These are phyloP conservation scores for Umbelopsis isabellina DNA, from an alignment of 192 early-diverging fungal species.

Conservation along the genomic window DNA sequence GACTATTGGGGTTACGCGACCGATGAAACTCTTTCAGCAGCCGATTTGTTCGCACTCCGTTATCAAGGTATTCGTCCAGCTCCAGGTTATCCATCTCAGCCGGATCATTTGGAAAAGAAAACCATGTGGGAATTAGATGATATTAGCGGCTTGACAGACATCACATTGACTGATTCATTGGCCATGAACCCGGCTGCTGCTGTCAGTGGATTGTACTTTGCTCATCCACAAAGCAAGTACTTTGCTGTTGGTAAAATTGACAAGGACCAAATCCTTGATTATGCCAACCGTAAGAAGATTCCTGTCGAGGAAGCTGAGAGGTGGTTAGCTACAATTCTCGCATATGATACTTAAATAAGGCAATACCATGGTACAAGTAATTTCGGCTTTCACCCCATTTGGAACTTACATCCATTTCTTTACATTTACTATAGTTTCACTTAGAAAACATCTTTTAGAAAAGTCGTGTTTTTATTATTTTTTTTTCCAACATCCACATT, in stretches of 20 bases:
- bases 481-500: too few relatives aligned
- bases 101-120: slow-evolving; percentile 92
- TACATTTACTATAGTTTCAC: too few relatives aligned
- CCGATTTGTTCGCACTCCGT: slow-evolving; percentile 87
- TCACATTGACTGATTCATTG: slow-evolving; percentile 88
- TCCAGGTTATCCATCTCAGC: slow-evolving; percentile 94
- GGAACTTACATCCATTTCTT: too few relatives aligned
- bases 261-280: slow-evolving; percentile 87
- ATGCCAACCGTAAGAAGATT: slow-evolving; percentile 72
- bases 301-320: slow-evolving; percentile 67
- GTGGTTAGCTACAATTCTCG: slow-evolving; percentile 76
- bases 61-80: slow-evolving; percentile 96
- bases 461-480: too few relatives aligned
- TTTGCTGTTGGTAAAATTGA: slow-evolving; percentile 96
- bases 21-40: slow-evolving; percentile 73
- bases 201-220: slow-evolving; percentile 76
- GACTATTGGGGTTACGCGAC: slow-evolving; percentile 88
- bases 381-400: too few relatives aligned
- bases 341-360: slow-evolving; percentile 52
- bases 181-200: slow-evolving; percentile 93
- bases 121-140: slow-evolving; percentile 92
- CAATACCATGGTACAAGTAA: background rate
- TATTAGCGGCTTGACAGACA: slow-evolving; percentile 79
- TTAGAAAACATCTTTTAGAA: too few relatives aligned
- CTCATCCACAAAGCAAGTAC: slow-evolving; percentile 78